Evolutionary conservation across 73 alveolate genomes (phyloP).

Genomic region (Uronychia binucleata): DNA sequence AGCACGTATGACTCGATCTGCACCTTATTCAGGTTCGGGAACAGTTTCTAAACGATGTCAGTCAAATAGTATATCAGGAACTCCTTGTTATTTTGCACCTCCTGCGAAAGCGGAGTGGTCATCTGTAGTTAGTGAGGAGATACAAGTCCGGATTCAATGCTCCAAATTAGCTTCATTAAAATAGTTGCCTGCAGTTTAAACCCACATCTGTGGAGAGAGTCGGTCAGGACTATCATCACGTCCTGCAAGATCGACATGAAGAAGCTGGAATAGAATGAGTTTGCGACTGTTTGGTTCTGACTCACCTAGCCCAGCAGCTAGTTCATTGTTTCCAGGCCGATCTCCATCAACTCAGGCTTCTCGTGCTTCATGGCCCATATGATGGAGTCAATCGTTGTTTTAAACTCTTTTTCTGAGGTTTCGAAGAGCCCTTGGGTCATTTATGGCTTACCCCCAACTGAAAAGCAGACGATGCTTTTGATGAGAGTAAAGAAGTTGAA

Average conservation of each 20-base stretch:
- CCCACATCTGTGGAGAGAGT: constrained; percentile 75
- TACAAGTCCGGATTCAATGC: constrained; percentile 17
- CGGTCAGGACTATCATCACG: constrained; percentile 68
- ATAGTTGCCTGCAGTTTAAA: constrained; percentile 63
- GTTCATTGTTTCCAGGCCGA: constrained; percentile 90
- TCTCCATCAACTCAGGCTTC: constrained; percentile 85
- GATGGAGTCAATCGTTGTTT: constrained; percentile 90
- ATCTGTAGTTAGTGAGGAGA: background rate
- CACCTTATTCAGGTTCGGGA: constrained; percentile 78
- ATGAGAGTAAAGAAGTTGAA: constrained; percentile 87
- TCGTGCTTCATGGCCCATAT: constrained; percentile 96
- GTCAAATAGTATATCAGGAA: constrained; percentile 72
- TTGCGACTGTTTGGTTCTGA: constrained; percentile 58
- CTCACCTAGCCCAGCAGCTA: constrained; percentile 69
- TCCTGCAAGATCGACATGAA: constrained; percentile 66
- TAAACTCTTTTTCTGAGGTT: constrained; percentile 77
- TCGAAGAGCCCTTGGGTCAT: constrained; percentile 63
- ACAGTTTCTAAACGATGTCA: constrained; percentile 59
- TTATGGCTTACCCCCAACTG: constrained; percentile 62
- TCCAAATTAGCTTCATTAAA: constrained; percentile 50
- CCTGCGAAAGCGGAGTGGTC: constrained; percentile 26
- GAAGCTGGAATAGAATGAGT: constrained; percentile 60
- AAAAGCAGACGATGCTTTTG: constrained; percentile 78
- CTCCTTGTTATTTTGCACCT: constrained; percentile 51
- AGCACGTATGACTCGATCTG: constrained; percentile 90